phyloP scores from a whole-genome alignment of 2,329 filamentous ascomycete species.

The Triangularia verruculosa region DNA sequence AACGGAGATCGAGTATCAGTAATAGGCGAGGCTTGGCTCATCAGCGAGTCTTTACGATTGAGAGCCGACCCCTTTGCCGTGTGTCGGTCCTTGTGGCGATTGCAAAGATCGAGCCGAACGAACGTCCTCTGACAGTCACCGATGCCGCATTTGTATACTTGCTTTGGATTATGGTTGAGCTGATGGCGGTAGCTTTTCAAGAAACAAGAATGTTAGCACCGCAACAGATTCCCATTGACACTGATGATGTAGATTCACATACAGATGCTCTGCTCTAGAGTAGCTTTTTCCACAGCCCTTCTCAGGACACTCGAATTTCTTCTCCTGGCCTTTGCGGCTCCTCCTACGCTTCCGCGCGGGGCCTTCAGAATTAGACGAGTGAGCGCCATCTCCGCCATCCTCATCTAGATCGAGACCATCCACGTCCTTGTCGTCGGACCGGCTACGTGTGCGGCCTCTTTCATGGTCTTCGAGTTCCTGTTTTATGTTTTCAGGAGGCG shows the following conservation, averaged over 20 bases:
- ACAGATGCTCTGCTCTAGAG: constrained; percentile 92
- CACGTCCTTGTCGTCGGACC: constrained; percentile 42
- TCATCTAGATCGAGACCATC: constrained; percentile 40
- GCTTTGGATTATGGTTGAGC: constrained; percentile 92
- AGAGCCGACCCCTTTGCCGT: constrained; percentile 75
- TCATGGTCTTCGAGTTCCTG: constrained; percentile 41
- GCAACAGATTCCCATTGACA: background rate
- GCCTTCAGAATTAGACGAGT: constrained; percentile 53
- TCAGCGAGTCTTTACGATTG: constrained; percentile 68
- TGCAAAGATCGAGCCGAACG: constrained; percentile 88
- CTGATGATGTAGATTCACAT: constrained; percentile 38
- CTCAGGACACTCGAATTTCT: constrained; percentile 79
- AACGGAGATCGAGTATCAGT: constrained; percentile 42
- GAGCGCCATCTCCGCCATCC: constrained; percentile 41
- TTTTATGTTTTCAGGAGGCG: constrained; percentile 40
- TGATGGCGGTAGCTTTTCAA: constrained; percentile 75
- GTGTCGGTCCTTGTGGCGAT: constrained; percentile 78
- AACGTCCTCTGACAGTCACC: constrained; percentile 87
- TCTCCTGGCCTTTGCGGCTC: constrained; percentile 75
- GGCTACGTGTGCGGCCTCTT: constrained; percentile 41
- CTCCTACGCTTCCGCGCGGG: constrained; percentile 60
- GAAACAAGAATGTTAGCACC: constrained; percentile 27
- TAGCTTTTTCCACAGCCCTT: constrained; percentile 94
- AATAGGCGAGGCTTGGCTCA: constrained; percentile 48
- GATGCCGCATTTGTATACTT: constrained; percentile 91